Evolutionary conservation across 805 yeast genomes (phyloP).

Genomic region (Naumovozyma baii): DNA sequence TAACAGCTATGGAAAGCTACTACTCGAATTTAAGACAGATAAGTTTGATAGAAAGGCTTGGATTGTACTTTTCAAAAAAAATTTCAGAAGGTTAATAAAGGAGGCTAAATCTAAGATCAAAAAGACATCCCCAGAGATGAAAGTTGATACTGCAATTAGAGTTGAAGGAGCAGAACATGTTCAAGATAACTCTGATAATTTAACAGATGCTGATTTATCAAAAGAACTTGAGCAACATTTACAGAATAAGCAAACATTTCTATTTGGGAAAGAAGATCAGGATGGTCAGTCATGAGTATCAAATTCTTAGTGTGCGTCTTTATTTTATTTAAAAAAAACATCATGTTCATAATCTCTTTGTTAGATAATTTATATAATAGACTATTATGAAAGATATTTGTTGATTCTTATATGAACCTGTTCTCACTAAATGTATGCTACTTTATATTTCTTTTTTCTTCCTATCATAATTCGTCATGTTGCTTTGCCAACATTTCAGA

Average conservation of each 20-base stretch:
- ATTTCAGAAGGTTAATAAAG: conserved; percentile 32
- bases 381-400: too few relatives aligned
- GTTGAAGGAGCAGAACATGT: conserved; percentile 1
- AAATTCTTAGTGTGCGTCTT: too few relatives aligned
- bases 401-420: too few relatives aligned
- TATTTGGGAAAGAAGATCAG: background rate
- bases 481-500: background rate
- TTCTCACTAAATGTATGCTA: too few relatives aligned
- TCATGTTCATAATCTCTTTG: too few relatives aligned
- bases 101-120: conserved; percentile 30
- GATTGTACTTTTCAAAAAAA: conserved; percentile 33
- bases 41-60: conserved; percentile 39
- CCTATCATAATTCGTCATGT: background rate
- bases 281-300: too few relatives aligned
- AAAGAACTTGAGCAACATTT: conserved; percentile 2
- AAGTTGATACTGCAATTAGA: background rate
- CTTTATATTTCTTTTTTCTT: too few relatives aligned
- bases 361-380: too few relatives aligned
- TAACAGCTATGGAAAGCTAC: conserved; percentile 15
- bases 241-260: background rate
- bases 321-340: too few relatives aligned
- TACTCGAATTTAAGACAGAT: conserved; percentile 34
- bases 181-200: conserved; percentile 1
- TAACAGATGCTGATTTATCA: conserved; percentile 5
- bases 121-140: conserved; percentile 7